Evolutionary conservation across 192 early-diverging fungal species (phyloP), one percentile per base, ranked within the genome.

Genomic region (Gamsiella multidivaricata): DNA sequence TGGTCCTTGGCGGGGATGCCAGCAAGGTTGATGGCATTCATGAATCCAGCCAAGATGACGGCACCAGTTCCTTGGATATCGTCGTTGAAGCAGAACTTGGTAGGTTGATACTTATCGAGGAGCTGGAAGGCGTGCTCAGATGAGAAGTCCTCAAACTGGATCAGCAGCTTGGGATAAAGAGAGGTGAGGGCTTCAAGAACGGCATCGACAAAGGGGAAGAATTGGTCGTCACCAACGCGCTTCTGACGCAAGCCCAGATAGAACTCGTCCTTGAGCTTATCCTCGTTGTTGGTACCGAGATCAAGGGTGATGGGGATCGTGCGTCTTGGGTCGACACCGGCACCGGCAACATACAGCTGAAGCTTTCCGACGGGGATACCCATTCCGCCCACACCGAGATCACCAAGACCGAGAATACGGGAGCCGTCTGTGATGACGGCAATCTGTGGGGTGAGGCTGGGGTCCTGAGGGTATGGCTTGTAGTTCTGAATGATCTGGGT

Each of bases 61-160:
- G 94, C 95, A 52, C 97, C 97, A 25, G 94, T 96, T 36, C 95
- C 93, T 70, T 95, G 94, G 61, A 96, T 95, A 67, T 96, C 94
- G 64, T 99, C 97, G 81, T 99, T 99, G 81, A 99, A 99, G 80
- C 90, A 93, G 54, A 93, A 87, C 37, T 88, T 90, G 22, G 85
- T 81, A 69, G 90, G 51, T 60, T 92, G 88, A 81, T 95, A 96
- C 58, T 91, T 86, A 20, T 90, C 88, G 49, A 98, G 81, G 32
- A 95, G 82, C 18, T 87, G 91, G 76, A 97, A 97, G 11, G 97
- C 93, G 53, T 97, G 95, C 66, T 95, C 94, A 11, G 93, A 92
- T 25, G 93, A 94, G 65, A 96, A 99, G 75, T 98, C 97, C 82
- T 98, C 97, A 54, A 97, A 98, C 82, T 98, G 97, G 53, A 98